A percentile compares a stretch with the other conserved stretches of the same genome.
These are phyloP conservation scores for Gossypium anomalum DNA, from an alignment of 345 rosid genomes.

Conservation along the genomic window DNA sequence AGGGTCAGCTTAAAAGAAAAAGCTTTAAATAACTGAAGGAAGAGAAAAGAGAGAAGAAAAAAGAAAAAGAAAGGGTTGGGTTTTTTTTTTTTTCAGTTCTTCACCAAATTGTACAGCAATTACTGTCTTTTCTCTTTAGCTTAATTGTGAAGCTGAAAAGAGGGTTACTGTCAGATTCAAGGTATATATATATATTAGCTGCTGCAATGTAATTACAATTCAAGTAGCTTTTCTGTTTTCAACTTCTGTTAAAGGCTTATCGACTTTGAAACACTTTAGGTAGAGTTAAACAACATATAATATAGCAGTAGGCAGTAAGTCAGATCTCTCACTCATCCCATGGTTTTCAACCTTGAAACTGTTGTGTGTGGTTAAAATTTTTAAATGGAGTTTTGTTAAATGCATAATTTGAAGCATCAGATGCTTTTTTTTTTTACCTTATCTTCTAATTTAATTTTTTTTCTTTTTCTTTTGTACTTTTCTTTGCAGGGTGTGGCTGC, in stretches of 20 bases:
- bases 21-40: slow-evolving; percentile 25
- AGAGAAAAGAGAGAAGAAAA: slow-evolving; percentile 2
- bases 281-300: slow-evolving; percentile 6
- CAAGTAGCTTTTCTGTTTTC: not conserved
- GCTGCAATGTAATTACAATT: not conserved
- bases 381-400: not conserved
- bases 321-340: slow-evolving; percentile 16
- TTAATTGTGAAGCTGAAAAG: slow-evolving; percentile 26
- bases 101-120: slow-evolving; percentile 15
- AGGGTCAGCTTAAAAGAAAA: slow-evolving; percentile 23
- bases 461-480: slow-evolving; percentile 23
- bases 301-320: not conserved
- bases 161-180: slow-evolving; percentile 16
- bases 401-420: slow-evolving; percentile 24
- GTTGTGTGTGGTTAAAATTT: not conserved
- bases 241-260: slow-evolving; percentile 17
- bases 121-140: slow-evolving; percentile 23
- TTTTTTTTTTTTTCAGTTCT: slow-evolving; percentile 24
- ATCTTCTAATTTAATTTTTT: not conserved
- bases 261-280: slow-evolving; percentile 17
- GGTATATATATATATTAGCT: not conserved
- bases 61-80: slow-evolving; percentile 2
- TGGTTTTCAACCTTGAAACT: not conserved
- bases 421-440: slow-evolving; percentile 18
- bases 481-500: slow-evolving; percentile 48